Percentiles rank a stretch among this genome's conserved stretches.
phyloP scores from a whole-genome alignment of 176 grass and related monocot species.

The Aegilops umbellulata region DNA sequence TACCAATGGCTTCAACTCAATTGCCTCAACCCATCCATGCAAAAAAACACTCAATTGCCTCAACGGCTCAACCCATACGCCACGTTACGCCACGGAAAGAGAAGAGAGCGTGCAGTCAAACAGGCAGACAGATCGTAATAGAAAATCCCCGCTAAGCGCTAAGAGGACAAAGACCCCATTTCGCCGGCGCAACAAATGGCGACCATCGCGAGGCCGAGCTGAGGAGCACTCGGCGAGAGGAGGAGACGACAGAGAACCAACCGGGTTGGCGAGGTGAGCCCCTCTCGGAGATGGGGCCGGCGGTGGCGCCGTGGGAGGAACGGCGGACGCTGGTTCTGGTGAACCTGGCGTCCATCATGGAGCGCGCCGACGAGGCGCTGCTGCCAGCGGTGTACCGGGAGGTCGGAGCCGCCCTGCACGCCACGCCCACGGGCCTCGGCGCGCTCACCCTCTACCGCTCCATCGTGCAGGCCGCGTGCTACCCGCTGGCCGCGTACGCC shows the following conservation, averaged over 20 bases:
- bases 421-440: constrained; percentile 69
- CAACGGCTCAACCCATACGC: not conserved
- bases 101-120: not conserved
- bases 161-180: not conserved
- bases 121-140: not conserved
- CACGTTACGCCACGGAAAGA: not conserved
- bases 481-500: constrained; percentile 73
- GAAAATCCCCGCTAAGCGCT: not conserved
- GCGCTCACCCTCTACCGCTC: constrained; percentile 74
- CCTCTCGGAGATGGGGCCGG: constrained; percentile 6
- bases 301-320: constrained; percentile 21
- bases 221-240: not conserved
- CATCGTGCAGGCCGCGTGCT: constrained; percentile 78
- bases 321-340: constrained; percentile 65
- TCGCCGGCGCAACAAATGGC: not conserved
- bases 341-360: constrained; percentile 89
- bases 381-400: constrained; percentile 90
- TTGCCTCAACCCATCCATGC: not conserved
- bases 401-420: constrained; percentile 61
- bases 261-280: not conserved
- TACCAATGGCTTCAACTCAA: not conserved
- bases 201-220: not conserved
- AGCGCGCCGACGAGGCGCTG: constrained; percentile 81
- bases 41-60: not conserved
- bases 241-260: not conserved